Evolutionary conservation across 768 basidiomycete genomes (phyloP), one percentile per base, ranked within the genome.

Genomic region (Leccinellum rugosiceps): DNA sequence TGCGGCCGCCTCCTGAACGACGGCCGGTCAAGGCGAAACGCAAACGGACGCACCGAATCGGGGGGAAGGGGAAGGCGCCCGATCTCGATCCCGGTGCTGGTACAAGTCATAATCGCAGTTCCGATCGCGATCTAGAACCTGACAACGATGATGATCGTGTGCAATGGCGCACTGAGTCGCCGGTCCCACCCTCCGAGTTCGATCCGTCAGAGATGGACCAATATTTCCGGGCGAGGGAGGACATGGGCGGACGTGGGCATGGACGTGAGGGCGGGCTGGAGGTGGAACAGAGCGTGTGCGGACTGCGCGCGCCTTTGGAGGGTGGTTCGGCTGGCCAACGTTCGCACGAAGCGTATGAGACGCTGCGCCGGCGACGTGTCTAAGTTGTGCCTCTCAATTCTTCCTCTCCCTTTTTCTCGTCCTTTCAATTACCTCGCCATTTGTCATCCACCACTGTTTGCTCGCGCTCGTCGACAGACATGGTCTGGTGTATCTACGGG

Each of bases 121-220:
- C 5, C 41, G 41, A 43, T 43, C 41, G n/a, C n/a, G 52, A 26
- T 17, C 34, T 53, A 6, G 25, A 26, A 32, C 44, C 59, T 50
- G 52, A 60, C 21, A 50, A 35, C 1, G 17, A 41, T 14, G 43
- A 19, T 46, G 65, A 11, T 52, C 41, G 35, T 43, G 11, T 43
- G 65, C 60, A 69, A 53, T 44, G 73, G 57, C 64, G 74, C 50
- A 17, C 45, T 15, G 45, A 26, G 7, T 66, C 76, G 30, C 71
- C 76, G 32, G 54, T 72, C 55, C 76, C 75, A 17, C 71, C 73
- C n/a, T 79, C 78, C 38, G 83, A 83, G 46, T 89, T 89, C 58
- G 86, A 88, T 59, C 80, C 76, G 41, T 81, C 81, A 11, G 89
- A 91, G 65, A 85, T 90, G 76, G 89, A 90, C 58, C 78, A 79